Evolutionary conservation across 257 asterid species (phyloP), one percentile per base, ranked within the genome.

Genomic region (Pogostemon cablin): DNA sequence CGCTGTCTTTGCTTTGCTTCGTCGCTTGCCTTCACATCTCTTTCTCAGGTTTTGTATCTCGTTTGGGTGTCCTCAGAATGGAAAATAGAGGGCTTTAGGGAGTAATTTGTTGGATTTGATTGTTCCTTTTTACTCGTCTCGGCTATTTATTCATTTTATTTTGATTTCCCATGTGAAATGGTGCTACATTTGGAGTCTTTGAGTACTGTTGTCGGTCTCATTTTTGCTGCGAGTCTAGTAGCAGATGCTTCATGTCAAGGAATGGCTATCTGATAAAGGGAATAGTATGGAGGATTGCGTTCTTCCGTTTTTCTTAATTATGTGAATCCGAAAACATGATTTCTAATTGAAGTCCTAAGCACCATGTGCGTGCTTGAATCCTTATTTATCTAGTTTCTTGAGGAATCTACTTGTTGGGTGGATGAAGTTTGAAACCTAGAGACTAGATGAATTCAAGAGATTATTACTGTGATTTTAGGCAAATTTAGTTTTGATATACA

Each of bases 21-120:
- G 2, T 82, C 69, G 67, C 85, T 66, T 73, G 69, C 65, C 7
- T 86, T 73, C 74, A 35, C 78, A 71, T 74, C 57, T 78, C 86
- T 53, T 62, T 77, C 72, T 80, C 96, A 82, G 96, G 96, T 92
- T 11, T 41, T 60, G 11, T 55, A 25, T 50, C 4, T 41, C 73
- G 38, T 63, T 59, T 47, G 20, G 46, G 46, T 69, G 15, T 44
- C 37, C 8, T 12, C 48, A 25, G 60, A 65, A 35, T 15, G 3
- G 17, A 25, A 58, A 63, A 46, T 63, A 48, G 44, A 9, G 42
- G 60, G 55, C 9, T 65, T 20, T 15, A 3, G 54, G 9, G 10
- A 57, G 38, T 41, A 2, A 4, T 41, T 2, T 41, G 4, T 52
- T 54, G 49, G 71, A 68, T 68, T 38, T 35, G 43, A 10, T 11